Evolutionary conservation across 257 asterid genomes (phyloP).

Genomic region (Leptodermis oblonga): DNA sequence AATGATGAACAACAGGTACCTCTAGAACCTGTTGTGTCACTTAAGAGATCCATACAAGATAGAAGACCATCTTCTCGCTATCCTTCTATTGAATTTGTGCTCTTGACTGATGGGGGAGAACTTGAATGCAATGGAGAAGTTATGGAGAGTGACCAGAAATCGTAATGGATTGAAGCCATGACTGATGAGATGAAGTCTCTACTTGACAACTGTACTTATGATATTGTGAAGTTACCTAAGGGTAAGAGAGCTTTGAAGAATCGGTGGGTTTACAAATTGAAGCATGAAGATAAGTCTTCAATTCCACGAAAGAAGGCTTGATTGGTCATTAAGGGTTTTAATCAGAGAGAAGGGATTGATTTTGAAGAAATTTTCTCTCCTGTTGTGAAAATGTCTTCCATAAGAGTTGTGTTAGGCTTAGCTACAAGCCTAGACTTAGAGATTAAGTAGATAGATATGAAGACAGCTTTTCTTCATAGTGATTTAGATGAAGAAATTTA

Average conservation of each 20-base stretch:
- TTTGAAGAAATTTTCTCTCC: background rate
- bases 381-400: background rate
- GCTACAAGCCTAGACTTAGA: background rate
- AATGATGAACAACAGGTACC: background rate
- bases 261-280: background rate
- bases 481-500: background rate
- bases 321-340: background rate
- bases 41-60: background rate
- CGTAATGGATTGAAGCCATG: too few species aligned
- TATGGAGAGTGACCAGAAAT: too few species aligned
- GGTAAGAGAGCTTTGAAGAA: background rate
- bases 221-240: background rate
- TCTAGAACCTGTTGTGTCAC: background rate
- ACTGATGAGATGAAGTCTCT: background rate
- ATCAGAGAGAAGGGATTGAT: background rate
- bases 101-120: too few species aligned
- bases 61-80: too few species aligned
- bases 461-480: background rate
- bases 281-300: too few species aligned
- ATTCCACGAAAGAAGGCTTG: background rate
- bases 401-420: background rate
- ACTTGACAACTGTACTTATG: background rate
- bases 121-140: too few species aligned
- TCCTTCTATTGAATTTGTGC: background rate
- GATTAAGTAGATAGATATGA: background rate